A percentile compares a stretch with the other conserved stretches of the same genome.
Conservation (phyloP, 345 rosid genomes). For the Gossypium anomalum region DNA sequence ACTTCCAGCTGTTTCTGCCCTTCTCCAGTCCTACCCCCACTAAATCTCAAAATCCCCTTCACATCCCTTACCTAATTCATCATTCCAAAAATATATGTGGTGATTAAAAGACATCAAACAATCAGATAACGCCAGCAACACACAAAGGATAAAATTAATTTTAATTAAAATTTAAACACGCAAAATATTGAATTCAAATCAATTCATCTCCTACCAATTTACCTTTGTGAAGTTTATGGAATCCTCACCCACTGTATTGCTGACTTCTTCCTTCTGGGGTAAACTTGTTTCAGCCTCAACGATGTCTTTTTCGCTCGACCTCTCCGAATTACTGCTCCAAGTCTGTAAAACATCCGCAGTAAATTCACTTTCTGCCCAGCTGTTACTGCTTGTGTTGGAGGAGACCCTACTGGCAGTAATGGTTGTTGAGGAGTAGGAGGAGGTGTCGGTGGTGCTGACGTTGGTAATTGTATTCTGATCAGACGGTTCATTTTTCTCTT, state of each 20-base stretch:
- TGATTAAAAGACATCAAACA: not conserved
- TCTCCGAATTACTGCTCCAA: slow-evolving; percentile 37
- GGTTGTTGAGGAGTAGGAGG: not conserved
- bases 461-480: slow-evolving; percentile 22
- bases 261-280: slow-evolving; percentile 21
- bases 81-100: not conserved
- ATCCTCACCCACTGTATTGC: slow-evolving; percentile 37
- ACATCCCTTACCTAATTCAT: not conserved
- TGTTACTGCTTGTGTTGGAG: slow-evolving; percentile 29
- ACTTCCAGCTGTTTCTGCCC: not conserved
- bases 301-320: slow-evolving; percentile 32
- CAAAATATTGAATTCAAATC: slow-evolving; percentile 2
- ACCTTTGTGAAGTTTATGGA: slow-evolving; percentile 48
- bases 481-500: slow-evolving; percentile 34
- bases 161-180: not conserved
- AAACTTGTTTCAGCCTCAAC: slow-evolving; percentile 20
- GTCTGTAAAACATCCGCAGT: slow-evolving; percentile 33
- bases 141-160: slow-evolving; percentile 13
- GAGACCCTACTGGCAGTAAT: slow-evolving; percentile 11
- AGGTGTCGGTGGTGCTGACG: not conserved
- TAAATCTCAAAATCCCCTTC: not conserved
- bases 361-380: slow-evolving; percentile 47
- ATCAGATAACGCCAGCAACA: slow-evolving; percentile 20
- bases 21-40: not conserved
- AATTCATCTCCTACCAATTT: not conserved